Base-by-base conservation (phyloP, 306 rosid species). In the Cicer pinnatifidum region DNA sequence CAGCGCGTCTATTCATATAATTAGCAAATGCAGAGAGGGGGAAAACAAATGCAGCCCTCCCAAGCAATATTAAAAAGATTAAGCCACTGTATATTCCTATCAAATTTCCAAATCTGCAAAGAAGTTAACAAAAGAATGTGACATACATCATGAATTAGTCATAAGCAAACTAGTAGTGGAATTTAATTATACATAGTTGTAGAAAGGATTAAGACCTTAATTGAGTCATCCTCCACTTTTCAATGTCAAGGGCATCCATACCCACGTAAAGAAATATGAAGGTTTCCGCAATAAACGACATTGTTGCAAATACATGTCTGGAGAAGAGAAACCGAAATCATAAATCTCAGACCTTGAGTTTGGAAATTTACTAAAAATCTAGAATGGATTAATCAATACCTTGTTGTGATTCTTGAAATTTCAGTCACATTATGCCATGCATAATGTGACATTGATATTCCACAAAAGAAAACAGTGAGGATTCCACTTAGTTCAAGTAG, bases 391-490 rank as follows among this genome's bases (percentile, higher is more conserved):
- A 69, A 46, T 15, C 47, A 77, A 44, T 89, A 88, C 97, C 94
- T 89, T 82, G 88, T 88, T 76, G 97, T 84, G 84, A 84, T 84
- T 85, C 89, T 88, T 75, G 98, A 89, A 75, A 47, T 85, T 61
- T 86, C 89, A 17, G 91, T 85, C 63, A 93, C 82, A 39, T 93
- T 89, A 73, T 89, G 86, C 92, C 96, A 93, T 9, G 94, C 97
- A 76, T 89, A 93, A 72, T 89, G 97, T 10, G 97, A 93, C 96
- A 93, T 91, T 69, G 91, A 52, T 85, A 93, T 81, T 68, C 96
- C 98, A 65, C 97, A 89, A 70, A 93, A 93, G 96, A 93, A 93
- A 73, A 93, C 92, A 3, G 97, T 93, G 82, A 93, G 97, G 69
- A 93, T 93, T 82, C 98, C 98, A 78, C 98, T 93, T 68, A 93